Percentiles rank a stretch among this genome's conserved stretches.
These are phyloP conservation scores for Suillus spraguei DNA, from an alignment of 768 basidiomycete genomes.

Conservation along the genomic window DNA sequence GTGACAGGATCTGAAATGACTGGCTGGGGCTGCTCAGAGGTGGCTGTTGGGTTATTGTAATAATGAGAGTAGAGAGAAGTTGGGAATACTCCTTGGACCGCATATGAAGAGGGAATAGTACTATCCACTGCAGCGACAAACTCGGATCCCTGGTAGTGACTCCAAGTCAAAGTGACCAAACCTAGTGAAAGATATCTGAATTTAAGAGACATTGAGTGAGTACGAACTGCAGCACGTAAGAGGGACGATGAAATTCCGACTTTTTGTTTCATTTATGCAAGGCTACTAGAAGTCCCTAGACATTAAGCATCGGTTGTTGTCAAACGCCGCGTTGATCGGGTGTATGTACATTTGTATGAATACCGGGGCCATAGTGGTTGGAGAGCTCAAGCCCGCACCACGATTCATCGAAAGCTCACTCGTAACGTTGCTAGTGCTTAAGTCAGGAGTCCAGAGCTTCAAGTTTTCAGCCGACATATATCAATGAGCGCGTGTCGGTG, in stretches of 20 bases:
- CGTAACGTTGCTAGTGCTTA: too few species aligned
- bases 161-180: constrained; percentile 4
- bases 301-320: too few species aligned
- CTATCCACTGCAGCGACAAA: constrained; percentile 11
- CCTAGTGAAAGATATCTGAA: neutral
- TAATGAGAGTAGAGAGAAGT: constrained; percentile 65
- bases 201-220: constrained; percentile 1
- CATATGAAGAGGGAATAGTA: constrained; percentile 37
- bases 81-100: constrained; percentile 65
- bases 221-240: neutral
- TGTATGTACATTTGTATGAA: too few species aligned
- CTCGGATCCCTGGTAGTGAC: neutral
- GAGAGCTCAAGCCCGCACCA: too few species aligned
- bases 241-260: neutral
- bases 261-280: too few species aligned
- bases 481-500: too few species aligned
- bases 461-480: too few species aligned
- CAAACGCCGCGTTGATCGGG: too few species aligned
- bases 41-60: constrained; percentile 74
- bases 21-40: constrained; percentile 75
- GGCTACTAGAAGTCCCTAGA: too few species aligned
- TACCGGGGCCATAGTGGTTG: too few species aligned
- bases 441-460: too few species aligned
- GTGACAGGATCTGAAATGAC: constrained; percentile 72
- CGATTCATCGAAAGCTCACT: too few species aligned